phyloP scores from a whole-genome alignment of 768 basidiomycete genomes.

The Cubamyces lactineus region DNA sequence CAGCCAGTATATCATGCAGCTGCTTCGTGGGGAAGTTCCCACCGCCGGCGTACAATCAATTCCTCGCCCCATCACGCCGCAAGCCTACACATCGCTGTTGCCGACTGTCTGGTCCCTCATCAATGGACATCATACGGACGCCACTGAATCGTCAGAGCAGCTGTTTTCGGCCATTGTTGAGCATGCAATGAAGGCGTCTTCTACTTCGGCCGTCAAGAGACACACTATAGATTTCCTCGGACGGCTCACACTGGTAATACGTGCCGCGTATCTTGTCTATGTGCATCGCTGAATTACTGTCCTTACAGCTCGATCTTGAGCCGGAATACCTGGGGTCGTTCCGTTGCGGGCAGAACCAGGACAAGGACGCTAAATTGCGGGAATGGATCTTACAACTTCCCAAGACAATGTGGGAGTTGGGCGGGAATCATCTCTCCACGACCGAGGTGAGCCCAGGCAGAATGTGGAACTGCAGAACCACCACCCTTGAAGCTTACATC shows the following conservation, averaged over 20 bases:
- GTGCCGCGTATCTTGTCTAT: background rate
- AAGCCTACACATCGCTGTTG: constrained; percentile 66
- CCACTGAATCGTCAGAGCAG: constrained; percentile 27
- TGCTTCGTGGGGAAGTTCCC: constrained; percentile 55
- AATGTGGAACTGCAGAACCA: background rate
- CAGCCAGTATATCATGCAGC: constrained; percentile 59
- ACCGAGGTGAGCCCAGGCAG: constrained; percentile 54
- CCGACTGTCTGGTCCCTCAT: constrained; percentile 82
- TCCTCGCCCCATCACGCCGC: constrained; percentile 54
- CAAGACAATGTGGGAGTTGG: constrained; percentile 84
- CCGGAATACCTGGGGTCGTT: constrained; percentile 55
- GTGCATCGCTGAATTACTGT: too few relatives aligned
- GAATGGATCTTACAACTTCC: constrained; percentile 81
- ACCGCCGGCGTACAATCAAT: constrained; percentile 30
- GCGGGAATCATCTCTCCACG: constrained; percentile 52
- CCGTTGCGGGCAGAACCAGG: constrained; percentile 36
- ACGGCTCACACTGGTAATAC: constrained; percentile 66
- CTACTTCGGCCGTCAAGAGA: constrained; percentile 66
- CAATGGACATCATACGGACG: constrained; percentile 35
- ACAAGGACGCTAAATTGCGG: constrained; percentile 41
- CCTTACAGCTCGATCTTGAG: constrained; percentile 60
- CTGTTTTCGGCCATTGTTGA: constrained; percentile 62
- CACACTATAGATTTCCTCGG: constrained; percentile 77
- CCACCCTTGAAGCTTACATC: too few relatives aligned
- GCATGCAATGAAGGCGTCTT: constrained; percentile 62